phyloP scores from a whole-genome alignment of 352 stramenopile species.

The Blastocystis sp. region DNA sequence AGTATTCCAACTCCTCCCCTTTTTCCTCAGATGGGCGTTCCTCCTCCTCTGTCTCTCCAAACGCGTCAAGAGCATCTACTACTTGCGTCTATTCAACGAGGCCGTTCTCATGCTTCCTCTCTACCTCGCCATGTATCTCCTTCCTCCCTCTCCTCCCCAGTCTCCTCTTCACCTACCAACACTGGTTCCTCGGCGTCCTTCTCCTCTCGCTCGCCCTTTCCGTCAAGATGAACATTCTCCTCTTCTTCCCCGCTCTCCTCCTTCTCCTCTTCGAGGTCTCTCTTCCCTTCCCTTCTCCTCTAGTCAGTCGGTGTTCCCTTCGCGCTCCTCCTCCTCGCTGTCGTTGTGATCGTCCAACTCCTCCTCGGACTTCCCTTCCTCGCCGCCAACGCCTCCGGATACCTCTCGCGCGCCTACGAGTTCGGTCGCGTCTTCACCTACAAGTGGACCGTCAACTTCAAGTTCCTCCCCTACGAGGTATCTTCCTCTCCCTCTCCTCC shows the following conservation, averaged over 20 bases:
- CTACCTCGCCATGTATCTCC: conserved; percentile 79
- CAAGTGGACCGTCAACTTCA: conserved; percentile 98
- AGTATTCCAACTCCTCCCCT: background rate
- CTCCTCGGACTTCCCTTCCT: conserved; percentile 84
- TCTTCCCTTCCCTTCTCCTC: background rate
- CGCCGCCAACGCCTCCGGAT: conserved; percentile 79
- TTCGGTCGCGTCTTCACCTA: conserved; percentile 91
- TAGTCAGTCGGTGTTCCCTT: conserved; percentile 68
- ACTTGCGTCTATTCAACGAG: conserved; percentile 96
- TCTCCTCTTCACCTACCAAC: conserved; percentile 62
- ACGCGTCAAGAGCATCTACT: conserved; percentile 91
- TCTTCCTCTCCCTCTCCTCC: background rate
- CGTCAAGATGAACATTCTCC: conserved; percentile 97
- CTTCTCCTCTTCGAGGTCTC: conserved; percentile 78
- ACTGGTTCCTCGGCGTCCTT: conserved; percentile 60
- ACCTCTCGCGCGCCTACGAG: conserved; percentile 90
- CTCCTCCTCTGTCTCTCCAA: conserved; percentile 82
- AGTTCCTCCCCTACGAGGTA: conserved; percentile 71
- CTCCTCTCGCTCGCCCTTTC: conserved; percentile 87
- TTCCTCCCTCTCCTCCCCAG: conserved; percentile 61
- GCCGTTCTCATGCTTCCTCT: conserved; percentile 84
- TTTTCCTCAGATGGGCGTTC: conserved; percentile 67
- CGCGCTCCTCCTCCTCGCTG: conserved; percentile 72
- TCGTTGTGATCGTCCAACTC: conserved; percentile 82
- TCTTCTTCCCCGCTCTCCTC: conserved; percentile 88